These are phyloP conservation scores for Auriscalpium microsporum DNA, from an alignment of 768 basidiomycete species.

Conservation along the genomic window DNA sequence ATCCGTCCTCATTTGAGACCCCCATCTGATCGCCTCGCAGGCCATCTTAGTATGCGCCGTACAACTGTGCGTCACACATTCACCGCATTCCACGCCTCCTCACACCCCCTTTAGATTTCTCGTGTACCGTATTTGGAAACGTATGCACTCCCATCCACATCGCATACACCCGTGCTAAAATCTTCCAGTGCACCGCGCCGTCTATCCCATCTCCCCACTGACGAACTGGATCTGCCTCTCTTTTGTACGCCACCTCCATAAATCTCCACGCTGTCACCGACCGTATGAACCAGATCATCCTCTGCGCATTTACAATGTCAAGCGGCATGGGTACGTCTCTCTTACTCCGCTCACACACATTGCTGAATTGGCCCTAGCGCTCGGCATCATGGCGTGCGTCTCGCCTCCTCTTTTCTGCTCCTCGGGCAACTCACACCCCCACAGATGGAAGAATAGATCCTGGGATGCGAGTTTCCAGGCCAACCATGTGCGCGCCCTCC, in stretches of 20 bases:
- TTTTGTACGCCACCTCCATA: neutral
- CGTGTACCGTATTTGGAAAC: neutral
- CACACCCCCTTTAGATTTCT: neutral
- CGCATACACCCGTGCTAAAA: neutral
- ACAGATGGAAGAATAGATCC: neutral
- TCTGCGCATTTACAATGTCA: neutral
- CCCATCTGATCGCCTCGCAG: neutral
- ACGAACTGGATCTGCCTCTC: neutral
- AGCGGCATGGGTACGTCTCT: neutral
- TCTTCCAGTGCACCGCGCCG: neutral
- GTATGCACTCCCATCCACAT: neutral
- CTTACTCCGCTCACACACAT: too few species aligned
- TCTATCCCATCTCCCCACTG: neutral
- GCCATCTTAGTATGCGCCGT: neutral
- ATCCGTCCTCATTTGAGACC: neutral
- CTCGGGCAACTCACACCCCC: neutral
- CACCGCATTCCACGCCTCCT: neutral
- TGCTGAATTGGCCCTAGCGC: neutral
- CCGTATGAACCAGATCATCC: neutral
- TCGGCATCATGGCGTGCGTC: neutral
- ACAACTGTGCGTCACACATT: neutral
- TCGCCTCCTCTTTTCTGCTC: neutral
- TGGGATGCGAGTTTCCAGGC: neutral
- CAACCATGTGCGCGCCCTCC: neutral
- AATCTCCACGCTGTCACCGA: too few species aligned